Evolutionary conservation across 106 monocot species (phyloP).

Genomic region (Allium cepa): DNA sequence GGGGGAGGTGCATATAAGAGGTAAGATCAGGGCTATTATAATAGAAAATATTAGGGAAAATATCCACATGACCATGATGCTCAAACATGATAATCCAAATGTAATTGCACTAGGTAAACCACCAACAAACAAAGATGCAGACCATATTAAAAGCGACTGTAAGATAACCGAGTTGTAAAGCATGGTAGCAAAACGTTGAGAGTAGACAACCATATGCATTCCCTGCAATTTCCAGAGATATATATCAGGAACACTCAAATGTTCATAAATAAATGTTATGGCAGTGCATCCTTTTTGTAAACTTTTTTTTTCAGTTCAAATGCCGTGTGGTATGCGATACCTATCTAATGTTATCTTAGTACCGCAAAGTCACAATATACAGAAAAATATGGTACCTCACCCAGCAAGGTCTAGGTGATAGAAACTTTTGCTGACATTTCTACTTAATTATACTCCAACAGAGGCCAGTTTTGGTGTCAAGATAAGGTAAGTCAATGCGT

Average conservation of each 20-base stretch:
- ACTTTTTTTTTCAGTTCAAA: too few relatives aligned
- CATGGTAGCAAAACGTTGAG: constrained; percentile 59
- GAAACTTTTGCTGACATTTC: too few relatives aligned
- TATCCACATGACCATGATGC: constrained; percentile 70
- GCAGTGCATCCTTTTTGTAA: too few relatives aligned
- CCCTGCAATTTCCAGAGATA: constrained; percentile 49
- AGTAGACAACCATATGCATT: constrained; percentile 81
- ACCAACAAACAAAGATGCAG: constrained; percentile 67
- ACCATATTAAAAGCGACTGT: constrained; percentile 79
- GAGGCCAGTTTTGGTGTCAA: too few relatives aligned
- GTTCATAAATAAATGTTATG: too few relatives aligned
- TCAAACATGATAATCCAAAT: constrained; percentile 57
- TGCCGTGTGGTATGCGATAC: too few relatives aligned
- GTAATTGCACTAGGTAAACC: constrained; percentile 57
- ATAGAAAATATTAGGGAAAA: constrained; percentile 54
- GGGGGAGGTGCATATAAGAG: constrained; percentile 52
- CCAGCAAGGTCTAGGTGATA: too few relatives aligned
- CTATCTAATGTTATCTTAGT: too few relatives aligned
- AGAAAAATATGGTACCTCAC: too few relatives aligned
- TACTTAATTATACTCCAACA: too few relatives aligned
- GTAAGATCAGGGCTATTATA: constrained; percentile 61
- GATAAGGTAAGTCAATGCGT: too few relatives aligned
- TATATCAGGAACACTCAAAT: neutral
- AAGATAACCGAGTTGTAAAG: constrained; percentile 81
- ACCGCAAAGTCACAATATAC: too few relatives aligned